Percentiles rank a stretch among this genome's conserved stretches.
Evolutionary conservation across 805 yeast species (phyloP).

Genomic region (Yarrowia sp.): DNA sequence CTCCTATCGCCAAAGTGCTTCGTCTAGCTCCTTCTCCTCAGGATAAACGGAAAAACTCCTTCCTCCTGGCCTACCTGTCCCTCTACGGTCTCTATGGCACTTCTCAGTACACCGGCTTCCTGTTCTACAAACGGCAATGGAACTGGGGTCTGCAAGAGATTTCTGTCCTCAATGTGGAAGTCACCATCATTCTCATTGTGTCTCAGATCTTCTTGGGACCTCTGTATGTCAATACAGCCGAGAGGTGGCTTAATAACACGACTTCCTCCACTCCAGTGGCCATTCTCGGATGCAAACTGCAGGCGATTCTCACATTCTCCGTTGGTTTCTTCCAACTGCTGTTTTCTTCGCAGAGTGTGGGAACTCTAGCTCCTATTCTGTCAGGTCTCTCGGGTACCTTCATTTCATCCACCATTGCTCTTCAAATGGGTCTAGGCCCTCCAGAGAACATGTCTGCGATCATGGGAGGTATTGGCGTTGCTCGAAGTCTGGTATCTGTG

Average conservation of each 20-base stretch:
- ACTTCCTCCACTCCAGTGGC: slow-evolving; percentile 28
- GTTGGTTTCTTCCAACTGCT: slow-evolving; percentile 4
- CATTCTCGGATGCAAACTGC: slow-evolving; percentile 25
- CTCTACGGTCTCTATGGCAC: slow-evolving; percentile 13
- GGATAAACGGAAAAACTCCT: slow-evolving; percentile 1
- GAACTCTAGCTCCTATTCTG: background rate
- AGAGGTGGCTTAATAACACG: slow-evolving; percentile 11
- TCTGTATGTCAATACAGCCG: slow-evolving; percentile 14
- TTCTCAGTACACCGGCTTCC: slow-evolving; percentile 21
- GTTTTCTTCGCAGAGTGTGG: background rate
- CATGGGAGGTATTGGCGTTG: slow-evolving; percentile 23
- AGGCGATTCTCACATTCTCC: background rate
- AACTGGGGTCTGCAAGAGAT: slow-evolving; percentile 32
- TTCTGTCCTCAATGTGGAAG: slow-evolving; percentile 2
- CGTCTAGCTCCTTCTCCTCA: slow-evolving; percentile 11
- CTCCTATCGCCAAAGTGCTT: background rate
- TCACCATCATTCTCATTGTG: slow-evolving; percentile 8
- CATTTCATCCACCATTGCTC: slow-evolving; percentile 29
- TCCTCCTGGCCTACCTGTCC: slow-evolving; percentile 12
- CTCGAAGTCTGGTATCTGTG: slow-evolving; percentile 9
- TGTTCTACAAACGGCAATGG: slow-evolving; percentile 31
- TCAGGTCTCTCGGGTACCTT: slow-evolving; percentile 29
- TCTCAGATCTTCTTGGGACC: slow-evolving; percentile 28
- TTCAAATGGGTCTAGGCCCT: slow-evolving; percentile 25
- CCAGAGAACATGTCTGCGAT: slow-evolving; percentile 33